These are phyloP conservation scores for Sinapis alba DNA, from an alignment of 441 rosid species.

Conservation along the genomic window DNA sequence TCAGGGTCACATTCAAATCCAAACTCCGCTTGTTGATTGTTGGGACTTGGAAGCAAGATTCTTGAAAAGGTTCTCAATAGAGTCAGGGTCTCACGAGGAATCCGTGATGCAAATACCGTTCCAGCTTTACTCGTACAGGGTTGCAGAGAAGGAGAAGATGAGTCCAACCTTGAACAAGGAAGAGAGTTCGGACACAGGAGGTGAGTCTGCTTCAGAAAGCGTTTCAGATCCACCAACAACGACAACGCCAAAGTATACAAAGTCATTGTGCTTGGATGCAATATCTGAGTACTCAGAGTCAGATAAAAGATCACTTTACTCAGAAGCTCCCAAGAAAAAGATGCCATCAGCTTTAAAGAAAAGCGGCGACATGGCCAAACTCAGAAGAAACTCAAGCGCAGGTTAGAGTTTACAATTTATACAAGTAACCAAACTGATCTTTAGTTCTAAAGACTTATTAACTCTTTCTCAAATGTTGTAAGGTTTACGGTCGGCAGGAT, in stretches of 20 bases:
- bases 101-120: conserved; percentile 61
- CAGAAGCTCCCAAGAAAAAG: conserved; percentile 47
- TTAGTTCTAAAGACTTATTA: background rate
- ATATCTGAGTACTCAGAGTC: conserved; percentile 46
- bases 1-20: conserved; percentile 54
- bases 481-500: conserved; percentile 41
- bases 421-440: background rate
- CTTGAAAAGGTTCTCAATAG: conserved; percentile 46
- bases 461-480: background rate
- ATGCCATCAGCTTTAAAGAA: conserved; percentile 42
- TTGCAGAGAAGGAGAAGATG: conserved; percentile 64
- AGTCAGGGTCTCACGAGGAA: conserved; percentile 34
- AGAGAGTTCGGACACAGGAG: conserved; percentile 47
- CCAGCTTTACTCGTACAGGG: conserved; percentile 70
- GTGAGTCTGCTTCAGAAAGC: conserved; percentile 49
- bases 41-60: conserved; percentile 71
- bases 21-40: conserved; percentile 62
- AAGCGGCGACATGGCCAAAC: conserved; percentile 27
- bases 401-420: conserved; percentile 43
- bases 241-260: conserved; percentile 43
- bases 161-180: conserved; percentile 38
- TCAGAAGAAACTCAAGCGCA: conserved; percentile 42
- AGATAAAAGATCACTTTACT: conserved; percentile 47
- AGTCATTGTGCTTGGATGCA: conserved; percentile 53
- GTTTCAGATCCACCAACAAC: conserved; percentile 50